These are phyloP conservation scores for Durio zibethinus DNA, from an alignment of 345 rosid genomes.

Conservation along the genomic window DNA sequence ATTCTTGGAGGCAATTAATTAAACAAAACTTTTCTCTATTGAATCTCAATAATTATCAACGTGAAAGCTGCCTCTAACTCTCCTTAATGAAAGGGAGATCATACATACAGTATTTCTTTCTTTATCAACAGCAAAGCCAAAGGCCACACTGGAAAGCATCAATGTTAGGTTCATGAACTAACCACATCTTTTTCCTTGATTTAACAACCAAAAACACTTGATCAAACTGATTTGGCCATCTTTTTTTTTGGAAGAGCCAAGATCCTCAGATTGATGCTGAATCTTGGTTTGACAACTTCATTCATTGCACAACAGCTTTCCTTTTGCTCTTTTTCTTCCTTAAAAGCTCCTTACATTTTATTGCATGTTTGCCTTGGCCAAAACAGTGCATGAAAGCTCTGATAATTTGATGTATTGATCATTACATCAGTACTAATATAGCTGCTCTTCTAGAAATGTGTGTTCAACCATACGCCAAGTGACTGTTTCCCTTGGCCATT, in stretches of 20 bases:
- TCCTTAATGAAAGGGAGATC: background rate
- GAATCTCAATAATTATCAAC: background rate
- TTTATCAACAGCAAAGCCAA: background rate
- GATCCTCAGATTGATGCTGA: background rate
- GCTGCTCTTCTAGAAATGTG: background rate
- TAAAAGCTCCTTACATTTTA: background rate
- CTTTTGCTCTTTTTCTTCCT: background rate
- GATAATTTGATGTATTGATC: background rate
- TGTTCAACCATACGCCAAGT: background rate
- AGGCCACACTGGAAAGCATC: background rate
- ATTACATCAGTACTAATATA: background rate
- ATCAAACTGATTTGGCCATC: background rate
- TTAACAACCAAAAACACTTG: constrained; percentile 2
- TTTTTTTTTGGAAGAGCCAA: background rate
- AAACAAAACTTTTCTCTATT: background rate
- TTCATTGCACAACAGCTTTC: background rate
- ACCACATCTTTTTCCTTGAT: background rate
- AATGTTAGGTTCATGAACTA: background rate
- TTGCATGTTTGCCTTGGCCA: constrained; percentile 17
- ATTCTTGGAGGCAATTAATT: background rate
- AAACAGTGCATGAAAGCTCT: constrained; percentile 12
- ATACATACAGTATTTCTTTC: background rate
- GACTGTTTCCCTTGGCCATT: background rate
- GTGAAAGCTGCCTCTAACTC: background rate
- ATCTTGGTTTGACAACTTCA: constrained; percentile 2